Conservation (phyloP, 352 stramenopile genomes). For the Phytophthora melonis region DNA sequence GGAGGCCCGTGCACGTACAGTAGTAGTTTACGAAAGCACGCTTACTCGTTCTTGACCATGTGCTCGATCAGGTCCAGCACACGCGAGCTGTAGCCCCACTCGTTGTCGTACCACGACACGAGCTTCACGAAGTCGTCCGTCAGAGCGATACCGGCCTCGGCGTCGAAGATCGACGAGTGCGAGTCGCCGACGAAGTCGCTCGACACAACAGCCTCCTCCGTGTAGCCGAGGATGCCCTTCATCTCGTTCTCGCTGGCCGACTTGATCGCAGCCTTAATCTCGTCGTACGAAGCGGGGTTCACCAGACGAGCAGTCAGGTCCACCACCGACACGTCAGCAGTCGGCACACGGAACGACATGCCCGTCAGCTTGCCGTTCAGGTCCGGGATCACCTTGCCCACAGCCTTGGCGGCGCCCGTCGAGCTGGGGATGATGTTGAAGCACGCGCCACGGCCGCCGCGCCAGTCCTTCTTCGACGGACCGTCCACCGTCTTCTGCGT, state of each 20-base stretch:
- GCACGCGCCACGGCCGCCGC: slow-evolving; percentile 95
- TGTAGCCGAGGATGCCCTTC: slow-evolving; percentile 99
- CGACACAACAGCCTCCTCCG: neutral
- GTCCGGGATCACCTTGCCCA: slow-evolving; percentile 98
- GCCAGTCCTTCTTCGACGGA: slow-evolving; percentile 99
- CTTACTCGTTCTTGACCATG: slow-evolving; percentile 93
- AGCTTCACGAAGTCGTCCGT: slow-evolving; percentile 99
- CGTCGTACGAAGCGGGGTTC: slow-evolving; percentile 96
- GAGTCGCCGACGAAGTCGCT: slow-evolving; percentile 97
- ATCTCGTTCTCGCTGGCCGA: slow-evolving; percentile 93
- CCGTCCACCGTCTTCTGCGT: slow-evolving; percentile 98
- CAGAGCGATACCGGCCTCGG: slow-evolving; percentile 42
- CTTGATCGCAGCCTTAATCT: slow-evolving; percentile 98
- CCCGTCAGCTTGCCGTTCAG: slow-evolving; percentile 94
- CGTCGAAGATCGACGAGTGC: slow-evolving; percentile 86
- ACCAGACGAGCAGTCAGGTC: slow-evolving; percentile 87
- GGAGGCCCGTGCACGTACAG: neutral
- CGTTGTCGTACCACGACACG: slow-evolving; percentile 99
- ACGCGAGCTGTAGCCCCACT: slow-evolving; percentile 98
- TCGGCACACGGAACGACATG: slow-evolving; percentile 94
- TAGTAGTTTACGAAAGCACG: neutral
- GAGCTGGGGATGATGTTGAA: slow-evolving; percentile 99
- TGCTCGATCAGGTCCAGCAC: slow-evolving; percentile 98
- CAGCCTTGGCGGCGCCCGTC: slow-evolving; percentile 98
- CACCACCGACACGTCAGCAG: slow-evolving; percentile 94